Evolutionary conservation across 1,284 basidiomycete genomes (phyloP).

Genomic region (Sporisorium iseilematis-ciliati): DNA sequence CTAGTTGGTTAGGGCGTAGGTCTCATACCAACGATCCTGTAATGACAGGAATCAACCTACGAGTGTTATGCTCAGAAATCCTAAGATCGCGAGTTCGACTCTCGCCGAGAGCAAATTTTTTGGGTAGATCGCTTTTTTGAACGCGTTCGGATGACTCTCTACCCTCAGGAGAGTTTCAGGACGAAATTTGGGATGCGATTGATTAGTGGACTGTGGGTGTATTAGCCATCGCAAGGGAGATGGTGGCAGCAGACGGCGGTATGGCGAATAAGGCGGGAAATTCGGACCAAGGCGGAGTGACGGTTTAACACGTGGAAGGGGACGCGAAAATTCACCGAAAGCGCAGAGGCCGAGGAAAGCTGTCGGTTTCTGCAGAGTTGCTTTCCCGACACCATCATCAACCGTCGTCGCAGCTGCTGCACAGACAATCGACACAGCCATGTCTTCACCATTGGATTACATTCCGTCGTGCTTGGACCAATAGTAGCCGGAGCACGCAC

Average conservation of each 20-base stretch:
- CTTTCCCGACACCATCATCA: too few relatives aligned
- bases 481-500: too few relatives aligned
- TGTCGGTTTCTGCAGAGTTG: too few relatives aligned
- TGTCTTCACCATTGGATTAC: too few relatives aligned
- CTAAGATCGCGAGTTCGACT: slow-evolving; percentile 56
- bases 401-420: too few relatives aligned
- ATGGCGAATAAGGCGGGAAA: background rate
- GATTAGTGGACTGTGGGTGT: background rate
- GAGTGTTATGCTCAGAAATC: slow-evolving; percentile 33
- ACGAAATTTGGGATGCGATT: background rate
- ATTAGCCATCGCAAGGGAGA: background rate
- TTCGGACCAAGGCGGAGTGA: background rate
- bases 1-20: slow-evolving; percentile 54
- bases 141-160: background rate
- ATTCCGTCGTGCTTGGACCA: too few relatives aligned
- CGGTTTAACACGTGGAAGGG: background rate
- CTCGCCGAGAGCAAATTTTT: slow-evolving; percentile 39
- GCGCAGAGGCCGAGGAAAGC: too few relatives aligned
- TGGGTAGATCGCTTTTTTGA: slow-evolving; percentile 5
- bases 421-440: too few relatives aligned
- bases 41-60: slow-evolving; percentile 36
- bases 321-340: too few relatives aligned
- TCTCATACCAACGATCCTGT: slow-evolving; percentile 50
- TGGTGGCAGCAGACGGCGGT: background rate
- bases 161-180: background rate